These are phyloP conservation scores for Coemansia sp. DNA, from an alignment of 192 early-diverging fungal species.

Conservation along the genomic window DNA sequence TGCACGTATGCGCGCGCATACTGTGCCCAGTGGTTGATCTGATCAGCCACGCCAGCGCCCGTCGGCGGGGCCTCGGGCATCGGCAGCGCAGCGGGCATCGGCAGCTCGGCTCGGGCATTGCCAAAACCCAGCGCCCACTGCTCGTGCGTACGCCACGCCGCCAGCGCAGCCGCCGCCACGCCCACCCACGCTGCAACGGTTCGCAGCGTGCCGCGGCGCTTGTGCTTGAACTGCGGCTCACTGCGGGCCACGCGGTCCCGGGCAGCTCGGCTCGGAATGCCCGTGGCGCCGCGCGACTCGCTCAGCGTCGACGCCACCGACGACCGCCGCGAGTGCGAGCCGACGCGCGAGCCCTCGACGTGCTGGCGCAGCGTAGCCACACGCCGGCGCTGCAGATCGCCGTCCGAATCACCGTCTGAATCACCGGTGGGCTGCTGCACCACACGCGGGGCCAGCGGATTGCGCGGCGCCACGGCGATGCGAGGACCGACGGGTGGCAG, in stretches of 20 bases:
- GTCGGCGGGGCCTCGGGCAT: slow-evolving; percentile 14
- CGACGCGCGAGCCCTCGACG: slow-evolving; percentile 14
- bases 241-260: neutral
- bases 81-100: too few species aligned
- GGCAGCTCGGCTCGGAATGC: slow-evolving; percentile 12
- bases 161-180: slow-evolving; percentile 2
- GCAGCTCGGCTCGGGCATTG: slow-evolving; percentile 27
- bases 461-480: slow-evolving; percentile 12
- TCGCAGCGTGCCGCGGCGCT: slow-evolving; percentile 1
- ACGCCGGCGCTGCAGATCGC: slow-evolving; percentile 46
- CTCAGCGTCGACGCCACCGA: slow-evolving; percentile 39
- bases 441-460: neutral
- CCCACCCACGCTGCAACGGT: neutral
- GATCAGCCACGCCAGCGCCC: neutral
- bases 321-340: slow-evolving; percentile 40
- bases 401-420: slow-evolving; percentile 11
- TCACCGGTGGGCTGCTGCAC: neutral
- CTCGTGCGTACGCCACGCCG: slow-evolving; percentile 39
- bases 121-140: slow-evolving; percentile 44
- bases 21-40: slow-evolving; percentile 14
- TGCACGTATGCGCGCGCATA: slow-evolving; percentile 19
- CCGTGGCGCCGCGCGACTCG: slow-evolving; percentile 38
- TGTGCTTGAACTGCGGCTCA: neutral
- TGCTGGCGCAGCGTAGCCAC: slow-evolving; percentile 48
- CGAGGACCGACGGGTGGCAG: slow-evolving; percentile 37